Evolutionary conservation across 1,139 yeast species (phyloP).

Genomic region (Candida anutae): DNA sequence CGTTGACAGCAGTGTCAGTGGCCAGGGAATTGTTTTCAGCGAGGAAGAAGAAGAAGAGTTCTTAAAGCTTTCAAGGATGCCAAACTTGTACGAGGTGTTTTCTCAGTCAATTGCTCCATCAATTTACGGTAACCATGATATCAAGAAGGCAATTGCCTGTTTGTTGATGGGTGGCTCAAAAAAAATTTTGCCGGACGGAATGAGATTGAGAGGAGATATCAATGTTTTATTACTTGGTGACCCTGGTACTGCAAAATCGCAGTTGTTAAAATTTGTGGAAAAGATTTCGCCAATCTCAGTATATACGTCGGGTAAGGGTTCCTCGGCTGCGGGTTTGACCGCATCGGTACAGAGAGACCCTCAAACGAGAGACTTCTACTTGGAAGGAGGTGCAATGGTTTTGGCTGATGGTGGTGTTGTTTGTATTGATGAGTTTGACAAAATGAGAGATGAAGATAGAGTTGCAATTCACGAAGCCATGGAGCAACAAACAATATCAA

Average conservation of each 20-base stretch:
- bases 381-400: constrained; percentile 99
- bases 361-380: constrained; percentile 78
- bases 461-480: constrained; percentile 99
- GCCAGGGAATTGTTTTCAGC: constrained; percentile 60
- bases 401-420: constrained; percentile 99
- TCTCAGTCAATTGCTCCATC: constrained; percentile 94
- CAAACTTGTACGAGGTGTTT: constrained; percentile 76
- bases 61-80: constrained; percentile 68
- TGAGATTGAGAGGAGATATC: constrained; percentile 95
- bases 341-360: constrained; percentile 95
- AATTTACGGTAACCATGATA: constrained; percentile 87
- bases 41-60: constrained; percentile 95
- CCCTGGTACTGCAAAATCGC: constrained; percentile 99
- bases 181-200: constrained; percentile 87
- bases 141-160: constrained; percentile 90
- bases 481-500: constrained; percentile 99
- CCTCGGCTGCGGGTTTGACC: constrained; percentile 98
- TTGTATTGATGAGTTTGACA: constrained; percentile 97
- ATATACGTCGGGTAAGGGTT: constrained; percentile 97
- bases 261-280: constrained; percentile 87
- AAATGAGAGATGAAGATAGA: constrained; percentile 98
- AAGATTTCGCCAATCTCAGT: constrained; percentile 92
- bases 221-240: constrained; percentile 91
- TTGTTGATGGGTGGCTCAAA: constrained; percentile 91
- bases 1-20: constrained; percentile 59